Evolutionary conservation across 495 filamentous ascomycete genomes (phyloP), one percentile per base, ranked within the genome.

Genomic region (Lasiosphaeriaceae sp.): DNA sequence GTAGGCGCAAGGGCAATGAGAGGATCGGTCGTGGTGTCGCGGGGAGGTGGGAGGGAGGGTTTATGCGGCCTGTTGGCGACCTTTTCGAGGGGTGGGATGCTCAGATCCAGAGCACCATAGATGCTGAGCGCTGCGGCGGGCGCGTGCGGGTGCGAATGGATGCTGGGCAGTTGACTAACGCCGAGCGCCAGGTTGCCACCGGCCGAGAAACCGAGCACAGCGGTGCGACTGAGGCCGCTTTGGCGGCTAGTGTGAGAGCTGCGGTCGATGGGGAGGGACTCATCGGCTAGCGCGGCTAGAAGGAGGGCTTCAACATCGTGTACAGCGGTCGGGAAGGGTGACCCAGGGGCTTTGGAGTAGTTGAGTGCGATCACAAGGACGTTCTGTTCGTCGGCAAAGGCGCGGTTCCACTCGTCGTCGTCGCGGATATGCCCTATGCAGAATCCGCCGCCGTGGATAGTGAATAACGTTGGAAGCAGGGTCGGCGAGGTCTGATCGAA

Each of bases 371-470:
- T 49, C 3, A 74, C 72, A 14, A 74, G 66, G 52, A 66, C 58
- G 35, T 50, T 20, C 62, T 72, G 59, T 45, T 57, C 57, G 14
- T 46, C 52, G 22, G 71, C 64, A 46, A 74, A 76, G 46, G 56
- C 34, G 11, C 47, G 50, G 58, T 75, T 76, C 72, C 72, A 75
- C 8, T 12, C 66, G 56, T 73, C 71, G 56, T 70, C 65, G 52
- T 71, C 65, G 24, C 55, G 49, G 22, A 52, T 8, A 5, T 53
- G 43, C 24, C 71, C 68, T 41, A 73, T 20, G 54, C 68, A 71
- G 57, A 70, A 74, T 5, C 70, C 71, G 44, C 71, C 70, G 51
- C 71, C 71, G 34, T 72, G 68, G 56, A 70, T 68, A 43, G 55
- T 66, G 39, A 69, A 63, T 35, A 74, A 19, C 2, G 64, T 66